Conservation (phyloP, 1,284 basidiomycete species). For the Entoloma clypeatum region DNA sequence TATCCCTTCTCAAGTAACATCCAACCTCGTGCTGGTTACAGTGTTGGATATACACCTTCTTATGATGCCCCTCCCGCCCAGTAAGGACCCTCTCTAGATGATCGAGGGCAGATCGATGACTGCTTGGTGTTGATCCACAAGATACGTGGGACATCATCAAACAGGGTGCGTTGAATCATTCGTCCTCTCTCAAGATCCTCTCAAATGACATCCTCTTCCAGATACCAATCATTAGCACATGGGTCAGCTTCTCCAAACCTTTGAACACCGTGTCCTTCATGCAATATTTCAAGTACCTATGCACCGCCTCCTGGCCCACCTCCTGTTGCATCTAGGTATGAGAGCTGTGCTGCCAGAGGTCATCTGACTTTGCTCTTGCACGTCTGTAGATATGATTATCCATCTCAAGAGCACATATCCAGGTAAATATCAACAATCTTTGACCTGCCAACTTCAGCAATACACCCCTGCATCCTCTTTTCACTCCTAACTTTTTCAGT, state of each 20-base stretch:
- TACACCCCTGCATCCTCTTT: background rate
- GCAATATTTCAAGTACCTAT: conserved; percentile 2
- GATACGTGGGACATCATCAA: conserved; percentile 22
- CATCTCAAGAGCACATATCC: too few relatives aligned
- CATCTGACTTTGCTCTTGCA: background rate
- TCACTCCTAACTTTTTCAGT: conserved; percentile 14
- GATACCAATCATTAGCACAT: too few relatives aligned
- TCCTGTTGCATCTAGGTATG: conserved; percentile 21
- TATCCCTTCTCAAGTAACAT: conserved; percentile 18
- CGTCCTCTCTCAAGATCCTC: background rate
- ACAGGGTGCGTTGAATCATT: conserved; percentile 9
- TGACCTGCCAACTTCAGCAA: background rate
- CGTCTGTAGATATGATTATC: conserved; percentile 2
- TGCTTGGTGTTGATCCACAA: conserved; percentile 7
- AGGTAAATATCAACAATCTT: conserved; percentile 1
- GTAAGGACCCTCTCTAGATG: conserved; percentile 22
- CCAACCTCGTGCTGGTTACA: conserved; percentile 24
- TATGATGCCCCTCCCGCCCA: conserved; percentile 23
- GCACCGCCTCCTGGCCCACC: conserved; percentile 28
- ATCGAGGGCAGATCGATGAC: too few relatives aligned
- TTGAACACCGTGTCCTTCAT: too few relatives aligned
- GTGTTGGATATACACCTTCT: conserved; percentile 33
- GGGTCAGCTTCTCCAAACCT: too few relatives aligned
- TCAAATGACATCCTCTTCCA: background rate
- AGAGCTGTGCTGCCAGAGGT: background rate